phyloP scores from a whole-genome alignment of 768 basidiomycete species.

The Coprinopsis marcescibilis region DNA sequence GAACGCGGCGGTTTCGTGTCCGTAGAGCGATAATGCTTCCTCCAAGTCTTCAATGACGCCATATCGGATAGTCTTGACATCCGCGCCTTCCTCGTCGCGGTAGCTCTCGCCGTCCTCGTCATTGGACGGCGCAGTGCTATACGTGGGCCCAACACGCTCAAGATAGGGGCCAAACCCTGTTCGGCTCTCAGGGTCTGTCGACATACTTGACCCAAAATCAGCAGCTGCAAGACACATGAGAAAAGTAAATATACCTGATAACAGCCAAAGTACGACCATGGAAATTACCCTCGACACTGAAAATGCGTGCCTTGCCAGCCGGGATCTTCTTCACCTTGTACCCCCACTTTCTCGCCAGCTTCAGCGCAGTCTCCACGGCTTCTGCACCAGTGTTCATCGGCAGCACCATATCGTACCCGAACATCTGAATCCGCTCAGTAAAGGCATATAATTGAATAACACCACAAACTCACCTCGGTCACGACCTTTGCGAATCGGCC shows the following conservation, averaged over 20 bases:
- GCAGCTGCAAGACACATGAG: constrained; percentile 9
- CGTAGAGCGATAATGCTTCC: constrained; percentile 72
- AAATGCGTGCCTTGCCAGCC: constrained; percentile 77
- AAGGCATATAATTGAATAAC: not conserved
- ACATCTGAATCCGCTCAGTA: constrained; percentile 73
- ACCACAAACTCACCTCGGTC: constrained; percentile 1
- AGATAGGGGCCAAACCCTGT: constrained; percentile 90
- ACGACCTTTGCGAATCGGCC: constrained; percentile 64
- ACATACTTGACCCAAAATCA: constrained; percentile 54
- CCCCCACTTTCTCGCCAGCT: constrained; percentile 96
- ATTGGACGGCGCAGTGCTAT: too few relatives aligned
- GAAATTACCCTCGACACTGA: constrained; percentile 89
- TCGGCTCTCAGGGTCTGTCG: constrained; percentile 88
- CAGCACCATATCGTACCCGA: constrained; percentile 91
- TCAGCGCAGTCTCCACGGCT: constrained; percentile 95
- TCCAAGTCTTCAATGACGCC: constrained; percentile 80
- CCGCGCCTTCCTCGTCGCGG: constrained; percentile 42
- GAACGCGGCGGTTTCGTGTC: constrained; percentile 84
- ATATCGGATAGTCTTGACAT: constrained; percentile 64
- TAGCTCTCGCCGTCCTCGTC: constrained; percentile 25
- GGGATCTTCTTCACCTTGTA: constrained; percentile 82
- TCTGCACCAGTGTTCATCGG: constrained; percentile 99
- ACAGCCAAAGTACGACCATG: constrained; percentile 90
- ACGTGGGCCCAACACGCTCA: constrained; percentile 76
- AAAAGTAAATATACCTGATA: constrained; percentile 51